Evolutionary conservation across 164 flowering plant species (phyloP).

Genomic region (Sextonia rubra): DNA sequence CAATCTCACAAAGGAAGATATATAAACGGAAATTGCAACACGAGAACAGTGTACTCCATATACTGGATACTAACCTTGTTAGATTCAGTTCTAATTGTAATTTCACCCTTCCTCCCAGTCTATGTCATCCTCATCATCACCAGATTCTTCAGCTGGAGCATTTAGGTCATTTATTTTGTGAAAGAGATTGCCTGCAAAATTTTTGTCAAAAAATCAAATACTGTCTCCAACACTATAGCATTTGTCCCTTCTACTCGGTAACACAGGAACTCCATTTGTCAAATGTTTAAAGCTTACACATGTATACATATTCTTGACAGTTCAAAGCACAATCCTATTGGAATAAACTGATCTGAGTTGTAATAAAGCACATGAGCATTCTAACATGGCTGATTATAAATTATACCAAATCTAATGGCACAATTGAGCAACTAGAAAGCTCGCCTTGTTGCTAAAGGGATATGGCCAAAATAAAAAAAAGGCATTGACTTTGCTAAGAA

Average conservation of each 20-base stretch:
- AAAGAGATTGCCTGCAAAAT: constrained; percentile 17
- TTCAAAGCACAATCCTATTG: neutral
- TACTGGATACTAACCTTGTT: neutral
- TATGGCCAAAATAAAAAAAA: too few relatives aligned
- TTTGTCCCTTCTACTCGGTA: neutral
- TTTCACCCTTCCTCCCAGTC: constrained; percentile 38
- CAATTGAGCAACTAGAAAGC: too few relatives aligned
- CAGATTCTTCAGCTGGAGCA: constrained; percentile 28
- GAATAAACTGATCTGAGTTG: neutral
- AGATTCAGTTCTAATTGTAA: neutral
- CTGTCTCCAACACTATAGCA: neutral
- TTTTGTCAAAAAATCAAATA: neutral
- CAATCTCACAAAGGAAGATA: neutral
- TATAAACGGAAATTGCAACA: neutral
- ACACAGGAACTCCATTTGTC: neutral
- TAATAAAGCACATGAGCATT: neutral
- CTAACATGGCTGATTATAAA: neutral
- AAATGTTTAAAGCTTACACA: neutral
- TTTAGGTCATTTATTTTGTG: constrained; percentile 29
- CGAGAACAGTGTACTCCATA: neutral
- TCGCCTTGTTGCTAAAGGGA: too few relatives aligned
- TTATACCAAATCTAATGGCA: neutral
- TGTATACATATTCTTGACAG: neutral
- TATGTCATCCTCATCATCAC: constrained; percentile 36
- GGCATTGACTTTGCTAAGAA: too few relatives aligned